A percentile compares a stretch with the other conserved stretches of the same genome.
Evolutionary conservation across 768 basidiomycete genomes (phyloP).

Genomic region (Kwoniella bestiolae): DNA sequence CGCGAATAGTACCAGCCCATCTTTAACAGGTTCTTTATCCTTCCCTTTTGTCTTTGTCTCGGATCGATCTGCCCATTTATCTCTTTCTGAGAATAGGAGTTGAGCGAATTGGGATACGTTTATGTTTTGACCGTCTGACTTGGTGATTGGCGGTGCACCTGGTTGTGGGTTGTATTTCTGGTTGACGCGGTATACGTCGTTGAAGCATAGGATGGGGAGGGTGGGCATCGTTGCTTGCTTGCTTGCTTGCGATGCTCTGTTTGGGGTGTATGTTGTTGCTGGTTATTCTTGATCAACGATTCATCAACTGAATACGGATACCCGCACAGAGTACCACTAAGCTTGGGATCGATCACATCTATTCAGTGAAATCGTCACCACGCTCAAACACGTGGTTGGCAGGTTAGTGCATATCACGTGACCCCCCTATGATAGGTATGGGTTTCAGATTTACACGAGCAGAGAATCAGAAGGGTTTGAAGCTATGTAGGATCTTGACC

Average conservation of each 20-base stretch:
- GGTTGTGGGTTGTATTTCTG: conserved; percentile 64
- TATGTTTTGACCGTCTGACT: conserved; percentile 64
- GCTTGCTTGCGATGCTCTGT: not conserved
- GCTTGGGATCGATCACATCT: not conserved
- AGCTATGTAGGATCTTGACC: no score
- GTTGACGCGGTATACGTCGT: conserved; percentile 71
- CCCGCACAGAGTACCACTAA: not conserved
- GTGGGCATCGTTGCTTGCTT: conserved; percentile 8
- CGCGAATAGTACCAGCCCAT: conserved; percentile 82
- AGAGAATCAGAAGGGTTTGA: no score
- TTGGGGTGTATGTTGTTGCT: no score
- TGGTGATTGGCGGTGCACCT: conserved; percentile 30
- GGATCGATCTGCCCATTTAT: conserved; percentile 62
- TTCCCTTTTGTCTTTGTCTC: not conserved
- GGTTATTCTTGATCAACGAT: not conserved
- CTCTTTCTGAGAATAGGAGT: conserved; percentile 68
- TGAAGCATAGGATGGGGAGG: conserved; percentile 58
- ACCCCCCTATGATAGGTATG: no score
- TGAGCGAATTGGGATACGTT: conserved; percentile 85
- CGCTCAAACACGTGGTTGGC: not conserved
- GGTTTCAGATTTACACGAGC: no score
- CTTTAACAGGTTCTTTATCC: conserved; percentile 62
- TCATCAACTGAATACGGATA: not conserved
- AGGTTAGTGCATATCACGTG: not conserved
- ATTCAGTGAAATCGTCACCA: conserved; percentile 2